Base-by-base conservation (phyloP, 257 asterid genomes). In the Datura wrightii region DNA sequence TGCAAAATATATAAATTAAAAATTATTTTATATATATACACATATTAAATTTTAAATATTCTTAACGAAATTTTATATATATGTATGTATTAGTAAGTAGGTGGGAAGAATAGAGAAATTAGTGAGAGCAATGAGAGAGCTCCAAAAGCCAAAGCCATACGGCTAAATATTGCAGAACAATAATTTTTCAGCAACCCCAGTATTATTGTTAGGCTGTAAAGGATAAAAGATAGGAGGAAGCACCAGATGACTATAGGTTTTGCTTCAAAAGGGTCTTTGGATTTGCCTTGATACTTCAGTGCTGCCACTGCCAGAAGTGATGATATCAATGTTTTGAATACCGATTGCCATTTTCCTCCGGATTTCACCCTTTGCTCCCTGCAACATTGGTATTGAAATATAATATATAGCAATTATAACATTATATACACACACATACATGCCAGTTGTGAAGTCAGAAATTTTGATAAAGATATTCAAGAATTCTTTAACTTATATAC, bases 221-320 rank as follows among this genome's bases (percentile, higher is more conserved):
- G 80, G 11, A 31, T 46, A 48, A 48, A 11, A 0, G 60, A 74
- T 19, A 74, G 9, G 54, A 74, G 42, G n/a, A 74, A 74, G 42
- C 59, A 74, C 42, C 80, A 74, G 0, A 11, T 48, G 6, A 46
- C 39, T 19, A 74, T 74, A 11, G 80, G 59, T 48, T 74, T 74
- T 19, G 42, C 58, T 24, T 74, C 80, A 74, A 74, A 74, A 48
- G 80, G 80, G 19, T 48, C 80, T 3, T 72, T 72, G 10, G 56
- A 5, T 44, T 72, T 19, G n/a, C n/a, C n/a, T 72, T 72, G 58
- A 74, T 74, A 74, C 42, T 74, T 48, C 0, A 74, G 59, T 74
- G 59, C 80, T 10, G 80, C 80, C 80, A 74, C 59, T 46, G 42
- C 80, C 11, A 74, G 36, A 48, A 74, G 55, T 19, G 80, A 74